Base-by-base conservation (phyloP, 2,329 filamentous ascomycete genomes). In the Cercospora berteroae region DNA sequence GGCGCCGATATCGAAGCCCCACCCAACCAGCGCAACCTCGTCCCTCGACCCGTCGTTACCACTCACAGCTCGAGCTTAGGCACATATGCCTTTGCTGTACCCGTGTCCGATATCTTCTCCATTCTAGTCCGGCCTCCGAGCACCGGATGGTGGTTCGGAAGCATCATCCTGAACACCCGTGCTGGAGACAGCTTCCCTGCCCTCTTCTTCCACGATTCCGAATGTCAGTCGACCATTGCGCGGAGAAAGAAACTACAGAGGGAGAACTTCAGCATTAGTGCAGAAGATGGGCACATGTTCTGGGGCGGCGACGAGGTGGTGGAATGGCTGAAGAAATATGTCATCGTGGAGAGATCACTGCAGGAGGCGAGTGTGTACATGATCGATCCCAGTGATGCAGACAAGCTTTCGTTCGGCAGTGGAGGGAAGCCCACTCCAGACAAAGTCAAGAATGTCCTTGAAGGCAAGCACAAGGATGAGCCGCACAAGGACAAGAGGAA, bases 111-210 rank as follows among this genome's bases (percentile, higher is more conserved):
- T 70, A 90, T 99, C 68, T 99, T 96, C 80, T 96, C 92, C 29
- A 84, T 99, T 5, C 85, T 97, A 7, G 89, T 99, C 44, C 88
- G 95, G 1, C 94, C 94, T 3, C 96, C 95, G 5, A 97, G 93
- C 77, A 81, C 97, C 7, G 96, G 95, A 16, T 99, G 95, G 96
- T 99, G 95, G 95, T 97, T 96, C 78, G 95, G 95, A 36, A 97
- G 93, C 70, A 81, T 99, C 29, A 90, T 99, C 66, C 92, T 99
- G 81, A 99, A 99, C 78, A 93, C 92, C 1, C 85, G 91, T 12
- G 89, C 90, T 0, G 96, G 96, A 3, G 94, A 98, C 77, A 95
- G 92, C 77, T 97, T 98, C 73, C 95, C 95, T 0, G 93, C 95
- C 0, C 83, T 99, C 1, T 99, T 99, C 81, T 99, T 99, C 81